Conservation (phyloP, 1,284 basidiomycete genomes). For the Ceratobasidium sp. region DNA sequence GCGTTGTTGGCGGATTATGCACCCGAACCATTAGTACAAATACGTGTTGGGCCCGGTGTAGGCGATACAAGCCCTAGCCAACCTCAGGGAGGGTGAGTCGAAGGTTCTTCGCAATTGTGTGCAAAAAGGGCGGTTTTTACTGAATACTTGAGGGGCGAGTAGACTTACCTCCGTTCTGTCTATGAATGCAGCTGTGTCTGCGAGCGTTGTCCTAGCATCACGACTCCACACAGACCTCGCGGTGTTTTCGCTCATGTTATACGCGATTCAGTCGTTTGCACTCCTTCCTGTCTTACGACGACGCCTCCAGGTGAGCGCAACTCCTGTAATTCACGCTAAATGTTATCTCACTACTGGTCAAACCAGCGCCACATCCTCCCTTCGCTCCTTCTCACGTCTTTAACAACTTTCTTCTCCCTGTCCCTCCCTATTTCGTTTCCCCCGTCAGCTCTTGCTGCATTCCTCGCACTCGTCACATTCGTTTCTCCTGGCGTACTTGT, state of each 20-base stretch:
- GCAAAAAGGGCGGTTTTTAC: slow-evolving; percentile 44
- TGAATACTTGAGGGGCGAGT: slow-evolving; percentile 48
- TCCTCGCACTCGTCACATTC: slow-evolving; percentile 70
- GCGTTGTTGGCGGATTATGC: slow-evolving; percentile 74
- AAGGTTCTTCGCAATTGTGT: slow-evolving; percentile 40
- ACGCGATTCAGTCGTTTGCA: slow-evolving; percentile 86
- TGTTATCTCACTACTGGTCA: slow-evolving; percentile 45
- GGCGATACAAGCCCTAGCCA: slow-evolving; percentile 47
- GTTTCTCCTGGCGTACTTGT: slow-evolving; percentile 75
- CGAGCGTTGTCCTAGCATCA: slow-evolving; percentile 93
- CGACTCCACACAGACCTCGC: slow-evolving; percentile 83
- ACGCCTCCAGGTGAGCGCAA: slow-evolving; percentile 72
- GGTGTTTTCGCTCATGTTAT: slow-evolving; percentile 90
- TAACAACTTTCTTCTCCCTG: slow-evolving; percentile 67
- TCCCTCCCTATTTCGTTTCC: slow-evolving; percentile 62
- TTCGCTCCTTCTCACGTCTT: slow-evolving; percentile 58
- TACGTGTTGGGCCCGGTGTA: neutral
- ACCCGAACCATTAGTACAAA: slow-evolving; percentile 50
- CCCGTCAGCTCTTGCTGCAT: slow-evolving; percentile 62
- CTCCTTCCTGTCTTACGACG: slow-evolving; percentile 85
- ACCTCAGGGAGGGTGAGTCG: slow-evolving; percentile 57
- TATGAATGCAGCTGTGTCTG: slow-evolving; percentile 94
- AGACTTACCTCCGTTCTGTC: slow-evolving; percentile 91
- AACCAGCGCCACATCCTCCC: slow-evolving; percentile 59
- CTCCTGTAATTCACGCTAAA: slow-evolving; percentile 31